phyloP scores from a whole-genome alignment of 179 eudicot genomes.

The Patellifolia procumbens region DNA sequence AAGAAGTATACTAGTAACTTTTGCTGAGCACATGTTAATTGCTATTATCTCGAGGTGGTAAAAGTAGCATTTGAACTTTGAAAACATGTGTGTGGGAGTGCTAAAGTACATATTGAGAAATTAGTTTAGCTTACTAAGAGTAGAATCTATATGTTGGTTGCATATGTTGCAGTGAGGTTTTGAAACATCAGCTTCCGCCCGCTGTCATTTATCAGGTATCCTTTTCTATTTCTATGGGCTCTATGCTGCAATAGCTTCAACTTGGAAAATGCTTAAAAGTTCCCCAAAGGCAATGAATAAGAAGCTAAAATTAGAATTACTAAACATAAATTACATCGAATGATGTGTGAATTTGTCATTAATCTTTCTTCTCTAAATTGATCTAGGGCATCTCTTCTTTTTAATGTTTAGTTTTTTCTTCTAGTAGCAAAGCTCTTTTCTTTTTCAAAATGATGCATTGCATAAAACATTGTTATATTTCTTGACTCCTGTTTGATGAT shows the following conservation, averaged over 20 bases:
- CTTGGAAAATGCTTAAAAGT: background rate
- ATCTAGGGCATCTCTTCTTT: too few species aligned
- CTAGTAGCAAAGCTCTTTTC: background rate
- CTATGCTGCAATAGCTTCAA: background rate
- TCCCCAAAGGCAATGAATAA: background rate
- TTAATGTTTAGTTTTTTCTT: too few species aligned
- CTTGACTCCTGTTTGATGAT: background rate
- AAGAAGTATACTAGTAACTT: background rate
- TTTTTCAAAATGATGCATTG: background rate
- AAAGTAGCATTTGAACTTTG: background rate
- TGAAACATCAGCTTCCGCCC: slow-evolving; percentile 62
- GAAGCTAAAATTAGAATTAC: background rate
- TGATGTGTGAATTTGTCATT: too few species aligned
- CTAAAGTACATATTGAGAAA: background rate
- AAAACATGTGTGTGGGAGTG: background rate
- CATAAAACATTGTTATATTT: background rate
- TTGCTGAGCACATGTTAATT: background rate
- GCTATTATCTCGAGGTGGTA: background rate
- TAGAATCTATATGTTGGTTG: background rate
- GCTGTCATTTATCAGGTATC: slow-evolving; percentile 79
- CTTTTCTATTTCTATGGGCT: slow-evolving; percentile 4
- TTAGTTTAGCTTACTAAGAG: background rate
- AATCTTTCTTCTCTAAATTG: too few species aligned
- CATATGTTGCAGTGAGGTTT: slow-evolving; percentile 57
- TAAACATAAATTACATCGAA: too few species aligned